Evolutionary conservation across 2,329 filamentous ascomycete genomes (phyloP), one percentile per base, ranked within the genome.

Genomic region (Huntiella moniliformis): DNA sequence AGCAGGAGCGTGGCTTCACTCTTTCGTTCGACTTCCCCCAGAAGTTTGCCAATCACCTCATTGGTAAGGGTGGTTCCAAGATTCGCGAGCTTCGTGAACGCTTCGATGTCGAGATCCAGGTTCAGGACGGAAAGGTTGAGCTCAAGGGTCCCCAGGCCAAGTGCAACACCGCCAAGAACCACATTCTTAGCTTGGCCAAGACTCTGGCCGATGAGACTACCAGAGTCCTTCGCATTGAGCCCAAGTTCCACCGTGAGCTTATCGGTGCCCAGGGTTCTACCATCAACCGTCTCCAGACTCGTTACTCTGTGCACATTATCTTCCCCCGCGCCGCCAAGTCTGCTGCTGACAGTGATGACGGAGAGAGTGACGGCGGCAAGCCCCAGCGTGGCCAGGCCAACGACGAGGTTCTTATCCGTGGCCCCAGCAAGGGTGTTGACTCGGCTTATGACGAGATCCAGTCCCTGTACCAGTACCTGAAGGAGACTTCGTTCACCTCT

Each of bases 111-210:
- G 75, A 79, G 49, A 79, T 98, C 51, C 86, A 95, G 62, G 80
- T 96, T 35, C 79, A 92, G 53, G 84, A 95, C 55, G 91, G 91
- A 53, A 87, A 87, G 63, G 85, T 96, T 42, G 85, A 94, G 62
- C 76, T 98, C 54, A 95, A 92, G 68, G 91, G 92, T 18, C 88
- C 91, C 42, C 84, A 92, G 65, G 84, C 85, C 43, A 96, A 96
- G 70, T 85, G 87, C 1, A 86, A 94, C 60, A 76, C 77, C 42
- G 85, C 84, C 52, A 91, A 82, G 61, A 67, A 77, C 35, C 78
- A 94, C 57, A 95, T 98, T 54, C 67, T 78, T 52, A 72, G 77
- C 35, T 67, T 95, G 53, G 79, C 74, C 36, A 85, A 82, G 60
- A 82, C 82, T 58, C 73, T 93, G 55, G 86, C 92, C 45, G 91